phyloP scores from a whole-genome alignment of 495 filamentous ascomycete genomes.

The Aspergillus olivimuriae region DNA sequence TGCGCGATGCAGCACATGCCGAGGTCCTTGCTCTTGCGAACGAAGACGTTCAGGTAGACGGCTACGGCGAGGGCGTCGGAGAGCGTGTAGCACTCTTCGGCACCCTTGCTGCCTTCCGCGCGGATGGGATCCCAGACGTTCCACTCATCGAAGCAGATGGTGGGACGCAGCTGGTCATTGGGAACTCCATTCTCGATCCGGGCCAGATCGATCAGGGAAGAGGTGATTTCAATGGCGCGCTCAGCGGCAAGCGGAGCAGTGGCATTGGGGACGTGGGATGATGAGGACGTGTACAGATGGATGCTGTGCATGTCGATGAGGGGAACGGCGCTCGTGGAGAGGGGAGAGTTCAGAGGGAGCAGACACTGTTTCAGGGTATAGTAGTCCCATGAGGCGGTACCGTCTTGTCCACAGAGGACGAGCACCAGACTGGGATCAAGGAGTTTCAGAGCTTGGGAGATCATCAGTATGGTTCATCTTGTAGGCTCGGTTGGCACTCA shows the following conservation, averaged over 20 bases:
- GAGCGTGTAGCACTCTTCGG: slow-evolving; percentile 66
- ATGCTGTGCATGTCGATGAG: slow-evolving; percentile 66
- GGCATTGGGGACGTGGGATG: slow-evolving; percentile 50
- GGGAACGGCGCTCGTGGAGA: slow-evolving; percentile 44
- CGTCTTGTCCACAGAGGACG: slow-evolving; percentile 67
- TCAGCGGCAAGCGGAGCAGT: slow-evolving; percentile 65
- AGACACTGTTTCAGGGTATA: slow-evolving; percentile 62
- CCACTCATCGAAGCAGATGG: slow-evolving; percentile 82
- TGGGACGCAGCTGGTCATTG: slow-evolving; percentile 48
- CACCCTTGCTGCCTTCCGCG: slow-evolving; percentile 61
- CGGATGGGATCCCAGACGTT: slow-evolving; percentile 76
- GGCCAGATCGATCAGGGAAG: slow-evolving; percentile 64
- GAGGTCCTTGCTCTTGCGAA: slow-evolving; percentile 64
- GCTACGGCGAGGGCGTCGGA: slow-evolving; percentile 70
- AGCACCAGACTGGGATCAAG: slow-evolving; percentile 60
- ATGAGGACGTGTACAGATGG: slow-evolving; percentile 62
- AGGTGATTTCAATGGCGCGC: slow-evolving; percentile 65
- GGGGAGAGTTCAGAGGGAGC: slow-evolving; percentile 30
- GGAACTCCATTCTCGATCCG: slow-evolving; percentile 61
- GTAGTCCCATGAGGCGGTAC: slow-evolving; percentile 63
- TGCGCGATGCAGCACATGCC: slow-evolving; percentile 82
- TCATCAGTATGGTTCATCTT: background rate
- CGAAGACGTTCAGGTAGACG: slow-evolving; percentile 71
- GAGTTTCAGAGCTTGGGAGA: slow-evolving; percentile 55
- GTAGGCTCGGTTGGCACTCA: slow-evolving; percentile 7